Percentiles rank a stretch among this genome's conserved stretches.
Evolutionary conservation across 192 early-diverging fungal species (phyloP).

Genomic region (Entomortierella beljakovae): DNA sequence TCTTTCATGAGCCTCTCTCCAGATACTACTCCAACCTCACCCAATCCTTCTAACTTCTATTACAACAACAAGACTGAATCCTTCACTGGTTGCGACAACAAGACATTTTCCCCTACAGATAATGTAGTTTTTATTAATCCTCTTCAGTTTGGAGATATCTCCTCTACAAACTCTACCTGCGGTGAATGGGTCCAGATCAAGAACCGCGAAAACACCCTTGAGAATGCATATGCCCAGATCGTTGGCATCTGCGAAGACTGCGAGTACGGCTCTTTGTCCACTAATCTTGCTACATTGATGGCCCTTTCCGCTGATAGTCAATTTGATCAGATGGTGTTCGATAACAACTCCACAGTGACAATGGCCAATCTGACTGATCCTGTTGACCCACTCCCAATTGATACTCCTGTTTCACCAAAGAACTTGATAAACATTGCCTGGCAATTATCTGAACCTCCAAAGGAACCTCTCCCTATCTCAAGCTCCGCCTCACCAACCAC

Average conservation of each 20-base stretch:
- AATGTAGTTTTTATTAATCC: slow-evolving; percentile 48
- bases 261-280: slow-evolving; percentile 32
- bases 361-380: slow-evolving; percentile 29
- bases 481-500: slow-evolving; percentile 7
- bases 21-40: slow-evolving; percentile 7
- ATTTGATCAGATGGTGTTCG: slow-evolving; percentile 26
- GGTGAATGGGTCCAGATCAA: slow-evolving; percentile 42
- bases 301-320: slow-evolving; percentile 10
- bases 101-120: slow-evolving; percentile 20
- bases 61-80: slow-evolving; percentile 16
- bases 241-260: slow-evolving; percentile 48
- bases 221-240: slow-evolving; percentile 26
- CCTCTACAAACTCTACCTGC: slow-evolving; percentile 29
- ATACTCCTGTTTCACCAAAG: slow-evolving; percentile 29
- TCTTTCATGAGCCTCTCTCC: slow-evolving; percentile 27
- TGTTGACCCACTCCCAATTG: slow-evolving; percentile 7
- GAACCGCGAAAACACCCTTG: slow-evolving; percentile 37
- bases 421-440: slow-evolving; percentile 26
- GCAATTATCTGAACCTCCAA: slow-evolving; percentile 19
- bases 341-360: slow-evolving; percentile 14
- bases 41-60: slow-evolving; percentile 27
- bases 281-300: slow-evolving; percentile 8
- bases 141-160: slow-evolving; percentile 38
- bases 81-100: slow-evolving; percentile 43
- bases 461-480: background rate